These are phyloP conservation scores for Rubus idaeus DNA, from an alignment of 306 rosid species.

Conservation along the genomic window DNA sequence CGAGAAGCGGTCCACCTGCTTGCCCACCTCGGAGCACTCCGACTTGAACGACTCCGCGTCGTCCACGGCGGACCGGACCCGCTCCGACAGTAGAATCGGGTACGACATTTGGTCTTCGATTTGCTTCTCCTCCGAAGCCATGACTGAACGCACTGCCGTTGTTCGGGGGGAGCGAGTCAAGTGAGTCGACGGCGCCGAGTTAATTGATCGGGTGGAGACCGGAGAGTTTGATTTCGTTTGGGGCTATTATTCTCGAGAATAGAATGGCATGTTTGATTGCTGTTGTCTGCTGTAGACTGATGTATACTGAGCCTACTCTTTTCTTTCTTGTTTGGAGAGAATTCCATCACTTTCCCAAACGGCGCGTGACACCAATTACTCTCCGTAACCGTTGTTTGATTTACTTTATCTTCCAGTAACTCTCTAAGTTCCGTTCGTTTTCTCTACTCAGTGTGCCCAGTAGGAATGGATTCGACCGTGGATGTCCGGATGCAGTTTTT, in stretches of 20 bases:
- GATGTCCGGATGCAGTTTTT: not conserved
- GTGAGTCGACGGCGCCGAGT: conserved; percentile 34
- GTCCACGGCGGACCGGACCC: conserved; percentile 51
- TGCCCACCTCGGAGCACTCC: conserved; percentile 64
- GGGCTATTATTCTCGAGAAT: not conserved
- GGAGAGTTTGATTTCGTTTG: not conserved
- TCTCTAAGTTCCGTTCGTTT: not conserved
- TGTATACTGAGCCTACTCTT: too few species aligned
- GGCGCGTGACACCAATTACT: conserved; percentile 3
- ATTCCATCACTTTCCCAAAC: not conserved
- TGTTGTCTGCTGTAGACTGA: too few species aligned
- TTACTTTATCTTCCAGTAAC: not conserved
- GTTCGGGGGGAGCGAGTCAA: conserved; percentile 10
- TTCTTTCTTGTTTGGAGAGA: not conserved
- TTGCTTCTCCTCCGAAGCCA: conserved; percentile 46
- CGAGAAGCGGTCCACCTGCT: conserved; percentile 57
- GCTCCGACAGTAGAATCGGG: conserved; percentile 68
- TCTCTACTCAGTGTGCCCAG: too few species aligned
- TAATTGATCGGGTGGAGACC: not conserved
- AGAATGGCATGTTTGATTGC: not conserved
- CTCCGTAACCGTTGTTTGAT: not conserved
- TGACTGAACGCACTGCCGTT: too few species aligned
- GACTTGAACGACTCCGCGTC: conserved; percentile 55
- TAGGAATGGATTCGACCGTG: not conserved
- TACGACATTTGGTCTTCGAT: conserved; percentile 59